A percentile compares a stretch with the other conserved stretches of the same genome.
Conservation (phyloP, 2,329 filamentous ascomycete genomes). For the Aspergillus pseudonomiae region DNA sequence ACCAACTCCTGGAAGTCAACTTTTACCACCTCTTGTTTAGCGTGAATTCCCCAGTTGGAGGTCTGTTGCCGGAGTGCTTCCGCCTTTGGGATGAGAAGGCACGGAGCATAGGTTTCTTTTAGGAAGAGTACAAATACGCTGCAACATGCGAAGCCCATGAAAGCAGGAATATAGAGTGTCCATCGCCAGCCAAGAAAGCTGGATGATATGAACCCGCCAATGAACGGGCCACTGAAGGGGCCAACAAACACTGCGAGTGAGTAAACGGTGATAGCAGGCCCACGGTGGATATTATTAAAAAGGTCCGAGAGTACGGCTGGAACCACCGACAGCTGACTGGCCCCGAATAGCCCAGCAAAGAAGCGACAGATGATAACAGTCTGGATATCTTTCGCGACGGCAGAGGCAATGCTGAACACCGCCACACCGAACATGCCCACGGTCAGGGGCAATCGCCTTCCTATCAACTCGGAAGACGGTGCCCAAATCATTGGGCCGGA, state of each 20-base stretch:
- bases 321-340: conserved; percentile 48
- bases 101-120: conserved; percentile 57
- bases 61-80: conserved; percentile 53
- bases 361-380: conserved; percentile 48
- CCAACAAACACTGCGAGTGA: conserved; percentile 52
- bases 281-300: conserved; percentile 48
- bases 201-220: conserved; percentile 54
- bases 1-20: conserved; percentile 49
- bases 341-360: conserved; percentile 50
- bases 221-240: conserved; percentile 50
- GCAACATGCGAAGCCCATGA: conserved; percentile 54
- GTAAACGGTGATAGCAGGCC: conserved; percentile 49
- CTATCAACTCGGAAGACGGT: conserved; percentile 62
- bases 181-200: conserved; percentile 53
- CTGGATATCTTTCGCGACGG: conserved; percentile 43
- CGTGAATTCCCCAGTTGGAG: conserved; percentile 60
- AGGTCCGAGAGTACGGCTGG: conserved; percentile 50
- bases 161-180: conserved; percentile 52
- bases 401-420: conserved; percentile 50
- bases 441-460: conserved; percentile 56
- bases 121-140: conserved; percentile 44
- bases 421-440: conserved; percentile 44
- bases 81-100: conserved; percentile 57
- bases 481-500: conserved; percentile 66
- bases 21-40: conserved; percentile 54